Evolutionary conservation across 2,329 filamentous ascomycete genomes (phyloP).

Genomic region (Talaromyces islandicus): DNA sequence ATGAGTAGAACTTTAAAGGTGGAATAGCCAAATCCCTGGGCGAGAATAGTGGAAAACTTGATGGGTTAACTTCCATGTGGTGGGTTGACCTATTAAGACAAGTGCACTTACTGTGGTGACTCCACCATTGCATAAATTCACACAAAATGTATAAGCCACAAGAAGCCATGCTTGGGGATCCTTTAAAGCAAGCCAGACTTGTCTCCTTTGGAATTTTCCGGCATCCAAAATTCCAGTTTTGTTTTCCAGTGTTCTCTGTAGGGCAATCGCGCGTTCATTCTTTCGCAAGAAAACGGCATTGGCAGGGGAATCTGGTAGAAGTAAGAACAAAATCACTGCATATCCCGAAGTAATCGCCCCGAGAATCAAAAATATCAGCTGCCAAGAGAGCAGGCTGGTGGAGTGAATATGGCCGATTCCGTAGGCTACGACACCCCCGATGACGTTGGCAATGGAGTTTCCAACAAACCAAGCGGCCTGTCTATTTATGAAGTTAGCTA

Average conservation of each 20-base stretch:
- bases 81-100: neutral
- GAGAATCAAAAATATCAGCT: constrained; percentile 53
- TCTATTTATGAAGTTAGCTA: neutral
- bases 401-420: constrained; percentile 24
- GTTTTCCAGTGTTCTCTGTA: constrained; percentile 45
- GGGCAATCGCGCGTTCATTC: constrained; percentile 38
- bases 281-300: constrained; percentile 44
- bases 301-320: constrained; percentile 52
- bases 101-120: constrained; percentile 22
- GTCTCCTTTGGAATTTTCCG: constrained; percentile 40
- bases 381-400: neutral
- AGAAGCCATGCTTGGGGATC: constrained; percentile 32
- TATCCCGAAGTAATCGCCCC: constrained; percentile 56
- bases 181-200: constrained; percentile 35
- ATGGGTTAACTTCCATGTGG: constrained; percentile 12
- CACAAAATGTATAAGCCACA: constrained; percentile 25
- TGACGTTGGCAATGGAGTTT: neutral
- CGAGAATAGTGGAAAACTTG: constrained; percentile 14
- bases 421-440: constrained; percentile 35
- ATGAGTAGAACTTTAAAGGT: constrained; percentile 26
- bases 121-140: constrained; percentile 29
- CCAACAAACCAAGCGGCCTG: constrained; percentile 5
- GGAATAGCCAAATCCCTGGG: constrained; percentile 12
- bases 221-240: constrained; percentile 40
- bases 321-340: constrained; percentile 53